Conservation (phyloP, 2,329 filamentous ascomycete genomes). For the Beauveria bassiana region DNA sequence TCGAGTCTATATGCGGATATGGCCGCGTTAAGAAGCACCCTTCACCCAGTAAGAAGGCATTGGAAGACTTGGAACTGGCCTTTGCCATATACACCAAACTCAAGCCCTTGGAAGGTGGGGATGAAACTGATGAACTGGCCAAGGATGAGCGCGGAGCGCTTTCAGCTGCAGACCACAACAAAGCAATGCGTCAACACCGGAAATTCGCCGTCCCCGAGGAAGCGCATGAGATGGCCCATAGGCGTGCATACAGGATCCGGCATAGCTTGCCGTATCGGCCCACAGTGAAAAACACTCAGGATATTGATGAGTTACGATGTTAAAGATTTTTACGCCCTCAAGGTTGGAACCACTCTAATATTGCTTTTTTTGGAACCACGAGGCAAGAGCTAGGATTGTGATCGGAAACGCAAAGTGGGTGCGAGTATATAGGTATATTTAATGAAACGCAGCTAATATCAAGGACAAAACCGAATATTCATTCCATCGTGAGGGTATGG, state of each 20-base stretch:
- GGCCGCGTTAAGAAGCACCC: conserved; percentile 34
- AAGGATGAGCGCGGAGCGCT: conserved; percentile 14
- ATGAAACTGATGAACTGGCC: conserved; percentile 25
- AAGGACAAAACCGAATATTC: neutral
- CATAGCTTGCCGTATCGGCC: neutral
- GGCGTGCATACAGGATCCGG: neutral
- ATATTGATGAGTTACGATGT: neutral
- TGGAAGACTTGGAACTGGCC: conserved; percentile 30
- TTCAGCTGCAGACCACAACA: conserved; percentile 23
- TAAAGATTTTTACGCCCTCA: neutral
- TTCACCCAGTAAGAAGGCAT: conserved; percentile 34
- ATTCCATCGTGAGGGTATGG: conserved; percentile 1
- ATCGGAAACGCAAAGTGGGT: neutral
- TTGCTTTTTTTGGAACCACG: neutral
- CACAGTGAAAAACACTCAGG: neutral
- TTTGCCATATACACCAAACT: conserved; percentile 25
- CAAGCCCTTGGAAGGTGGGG: conserved; percentile 13
- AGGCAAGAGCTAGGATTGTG: neutral
- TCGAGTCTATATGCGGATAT: neutral
- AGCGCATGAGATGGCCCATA: neutral
- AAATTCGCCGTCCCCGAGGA: neutral
- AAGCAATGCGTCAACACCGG: conserved; percentile 1
- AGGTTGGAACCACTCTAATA: no score
- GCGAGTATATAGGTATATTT: neutral
- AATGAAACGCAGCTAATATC: neutral